Evolutionary conservation across 331 rosid species (phyloP), one percentile per base, ranked within the genome.

Genomic region (Phaseolus coccineus): DNA sequence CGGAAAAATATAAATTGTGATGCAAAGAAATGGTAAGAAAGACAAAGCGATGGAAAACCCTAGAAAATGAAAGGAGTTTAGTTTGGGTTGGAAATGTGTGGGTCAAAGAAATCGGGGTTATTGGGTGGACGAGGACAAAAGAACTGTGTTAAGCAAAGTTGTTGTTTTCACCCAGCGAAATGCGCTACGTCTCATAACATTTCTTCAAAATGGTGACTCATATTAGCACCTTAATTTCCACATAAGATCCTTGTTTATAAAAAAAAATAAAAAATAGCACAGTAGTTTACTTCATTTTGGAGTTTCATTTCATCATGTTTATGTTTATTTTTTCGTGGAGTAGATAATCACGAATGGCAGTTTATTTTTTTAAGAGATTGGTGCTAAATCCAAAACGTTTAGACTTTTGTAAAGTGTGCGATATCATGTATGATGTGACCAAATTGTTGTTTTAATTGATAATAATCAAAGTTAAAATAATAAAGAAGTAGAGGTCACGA

Each of bases 41-140:
- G 85, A 71, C 50, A 83, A 71, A 70, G 55, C 55, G 70, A 47
- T 55, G 74, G 74, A 81, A 81, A 86, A 84, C 69, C 77, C 76
- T 79, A 82, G 83, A 83, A 85, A 89, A 80, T 70, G 61, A 72
- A 85, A 84, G 84, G 66, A 69, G 83, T 63, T 55, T 37, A 76
- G 78, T 61, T 69, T 69, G 79, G 79, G 79, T 74, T 75, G 81
- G 86, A 72, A 77, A 75, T 50, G 72, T 72, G 87, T 78, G 88
- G 88, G 85, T 85, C 88, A 87, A 83, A 69, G 44, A 79, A 85
- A 81, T 87, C n/a, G 78, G 75, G 80, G 81, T 76, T 67, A 78
- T 69, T 80, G 82, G 87, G 61, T 69, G 69, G 79, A 80, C 76
- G 62, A 72, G 40, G 91, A 82, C 84, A 86, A 90, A 82, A 85